These are phyloP conservation scores for Exobasidium rhododendri DNA, from an alignment of 1,284 basidiomycete species.

Conservation along the genomic window DNA sequence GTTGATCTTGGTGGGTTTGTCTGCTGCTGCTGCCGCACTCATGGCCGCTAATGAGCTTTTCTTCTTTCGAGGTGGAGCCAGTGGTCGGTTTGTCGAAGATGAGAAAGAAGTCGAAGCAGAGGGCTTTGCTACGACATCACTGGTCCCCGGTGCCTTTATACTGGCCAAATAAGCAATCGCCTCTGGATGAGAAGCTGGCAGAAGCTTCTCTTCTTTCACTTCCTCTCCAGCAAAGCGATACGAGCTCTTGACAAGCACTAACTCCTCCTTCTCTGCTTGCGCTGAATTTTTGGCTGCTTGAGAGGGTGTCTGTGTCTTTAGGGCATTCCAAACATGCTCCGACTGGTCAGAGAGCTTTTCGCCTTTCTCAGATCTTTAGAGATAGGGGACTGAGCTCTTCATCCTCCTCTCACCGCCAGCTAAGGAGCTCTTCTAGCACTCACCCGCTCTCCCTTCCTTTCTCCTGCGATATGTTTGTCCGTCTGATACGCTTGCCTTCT, in stretches of 20 bases:
- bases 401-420: too few species aligned
- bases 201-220: slow-evolving; percentile 10
- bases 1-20: slow-evolving; percentile 46
- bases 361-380: not conserved
- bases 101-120: slow-evolving; percentile 8
- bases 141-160: not conserved
- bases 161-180: slow-evolving; percentile 29
- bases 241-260: slow-evolving; percentile 25
- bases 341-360: not conserved
- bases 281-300: not conserved
- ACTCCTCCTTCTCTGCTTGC: slow-evolving; percentile 17
- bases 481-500: slow-evolving; percentile 3
- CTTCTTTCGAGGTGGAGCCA: slow-evolving; percentile 26
- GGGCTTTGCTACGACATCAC: not conserved
- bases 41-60: slow-evolving; percentile 30
- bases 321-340: slow-evolving; percentile 4
- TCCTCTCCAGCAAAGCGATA: slow-evolving; percentile 41
- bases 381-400: too few species aligned
- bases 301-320: not conserved
- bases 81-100: not conserved
- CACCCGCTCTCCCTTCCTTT: not conserved
- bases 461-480: not conserved
- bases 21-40: slow-evolving; percentile 22
- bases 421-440: not conserved
- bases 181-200: slow-evolving; percentile 37